These are phyloP conservation scores for Trichoderma guizhouense DNA, from an alignment of 2,329 filamentous ascomycete species.

Conservation along the genomic window DNA sequence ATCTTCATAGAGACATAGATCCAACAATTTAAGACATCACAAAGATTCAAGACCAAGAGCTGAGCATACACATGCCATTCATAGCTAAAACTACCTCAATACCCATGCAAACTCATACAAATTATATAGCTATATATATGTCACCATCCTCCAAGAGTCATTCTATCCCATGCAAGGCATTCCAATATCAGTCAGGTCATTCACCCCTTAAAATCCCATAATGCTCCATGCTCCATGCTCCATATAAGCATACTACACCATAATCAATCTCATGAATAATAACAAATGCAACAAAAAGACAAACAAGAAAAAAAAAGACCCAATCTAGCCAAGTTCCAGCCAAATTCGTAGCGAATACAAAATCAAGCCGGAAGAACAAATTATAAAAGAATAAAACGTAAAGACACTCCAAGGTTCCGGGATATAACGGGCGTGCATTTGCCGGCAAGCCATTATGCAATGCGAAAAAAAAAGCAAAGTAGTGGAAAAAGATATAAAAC, in stretches of 20 bases:
- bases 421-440: conserved; percentile 1
- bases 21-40: no score
- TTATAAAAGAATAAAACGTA: background rate
- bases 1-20: no score
- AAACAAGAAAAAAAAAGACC: background rate
- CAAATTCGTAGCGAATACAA: background rate
- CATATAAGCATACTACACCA: background rate
- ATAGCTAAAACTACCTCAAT: background rate
- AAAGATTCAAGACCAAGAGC: no score
- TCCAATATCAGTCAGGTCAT: background rate
- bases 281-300: background rate
- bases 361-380: background rate
- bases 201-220: background rate
- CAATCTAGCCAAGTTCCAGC: background rate
- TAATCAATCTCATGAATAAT: background rate
- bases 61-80: background rate
- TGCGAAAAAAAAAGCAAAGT: background rate
- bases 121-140: background rate
- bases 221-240: background rate
- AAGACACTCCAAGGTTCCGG: background rate
- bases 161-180: background rate
- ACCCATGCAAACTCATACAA: background rate
- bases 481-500: background rate
- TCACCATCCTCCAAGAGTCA: background rate
- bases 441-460: conserved; percentile 1